phyloP scores from a whole-genome alignment of 164 flowering plant genomes.

The Stephania yunnanensis region DNA sequence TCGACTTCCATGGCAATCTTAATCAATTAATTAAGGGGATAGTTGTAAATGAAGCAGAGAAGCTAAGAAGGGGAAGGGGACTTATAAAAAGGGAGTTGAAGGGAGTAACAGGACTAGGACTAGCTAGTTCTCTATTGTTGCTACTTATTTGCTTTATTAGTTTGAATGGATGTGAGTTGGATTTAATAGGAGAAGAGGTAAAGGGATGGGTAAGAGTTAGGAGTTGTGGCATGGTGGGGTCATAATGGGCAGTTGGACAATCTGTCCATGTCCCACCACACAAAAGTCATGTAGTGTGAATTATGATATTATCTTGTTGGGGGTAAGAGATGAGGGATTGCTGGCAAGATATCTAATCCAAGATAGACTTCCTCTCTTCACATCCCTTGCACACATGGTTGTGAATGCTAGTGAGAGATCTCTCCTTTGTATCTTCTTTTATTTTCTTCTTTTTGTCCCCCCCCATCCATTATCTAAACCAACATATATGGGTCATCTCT shows the following conservation, averaged over 20 bases:
- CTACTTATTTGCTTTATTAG: conserved; percentile 3
- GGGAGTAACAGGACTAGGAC: background rate
- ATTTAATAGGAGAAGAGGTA: conserved; percentile 25
- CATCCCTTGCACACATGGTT: conserved; percentile 31
- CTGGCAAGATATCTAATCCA: conserved; percentile 42
- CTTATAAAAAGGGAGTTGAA: background rate
- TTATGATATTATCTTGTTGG: conserved; percentile 42
- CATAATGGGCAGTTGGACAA: conserved; percentile 16
- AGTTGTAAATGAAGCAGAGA: background rate
- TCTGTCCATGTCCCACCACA: conserved; percentile 14
- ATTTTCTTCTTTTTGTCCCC: background rate
- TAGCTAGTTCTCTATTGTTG: background rate
- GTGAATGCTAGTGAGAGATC: conserved; percentile 15
- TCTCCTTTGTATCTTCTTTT: background rate
- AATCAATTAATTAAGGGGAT: background rate
- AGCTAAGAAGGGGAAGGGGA: background rate
- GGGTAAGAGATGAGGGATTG: conserved; percentile 34
- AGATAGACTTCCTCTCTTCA: conserved; percentile 27
- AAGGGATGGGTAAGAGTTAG: conserved; percentile 15
- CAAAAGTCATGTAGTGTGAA: conserved; percentile 19
- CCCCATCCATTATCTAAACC: background rate
- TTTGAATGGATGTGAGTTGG: conserved; percentile 9
- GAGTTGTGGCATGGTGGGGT: conserved; percentile 27
- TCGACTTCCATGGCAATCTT: conserved; percentile 35
- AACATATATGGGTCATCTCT: too few relatives aligned